Evolutionary conservation across 345 rosid species (phyloP).

Genomic region (Arabidopsis suecica): DNA sequence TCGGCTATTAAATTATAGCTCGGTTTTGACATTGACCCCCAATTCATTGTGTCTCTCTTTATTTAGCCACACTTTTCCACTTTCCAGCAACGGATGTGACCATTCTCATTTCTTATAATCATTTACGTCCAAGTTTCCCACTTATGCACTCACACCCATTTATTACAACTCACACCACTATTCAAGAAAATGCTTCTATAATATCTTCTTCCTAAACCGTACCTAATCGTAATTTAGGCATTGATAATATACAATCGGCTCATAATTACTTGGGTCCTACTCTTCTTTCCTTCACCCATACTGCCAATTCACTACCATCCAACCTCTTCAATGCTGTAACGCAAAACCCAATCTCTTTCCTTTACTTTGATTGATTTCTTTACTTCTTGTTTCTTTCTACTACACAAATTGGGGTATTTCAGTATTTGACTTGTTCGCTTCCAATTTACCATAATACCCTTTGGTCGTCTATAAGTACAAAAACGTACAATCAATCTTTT

Average conservation of each 20-base stretch:
- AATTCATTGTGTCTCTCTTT: conserved; percentile 30
- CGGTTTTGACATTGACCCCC: conserved; percentile 33
- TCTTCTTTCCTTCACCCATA: conserved; percentile 16
- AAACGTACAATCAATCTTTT: conserved; percentile 10
- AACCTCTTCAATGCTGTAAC: conserved; percentile 44
- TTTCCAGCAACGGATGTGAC: conserved; percentile 42
- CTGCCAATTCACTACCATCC: conserved; percentile 38
- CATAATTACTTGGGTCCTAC: conserved; percentile 30
- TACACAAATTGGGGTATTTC: conserved; percentile 27
- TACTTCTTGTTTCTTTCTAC: conserved; percentile 5
- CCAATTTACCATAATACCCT: conserved; percentile 18
- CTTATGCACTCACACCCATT: conserved; percentile 40
- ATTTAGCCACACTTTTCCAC: conserved; percentile 26
- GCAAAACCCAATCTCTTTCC: conserved; percentile 23
- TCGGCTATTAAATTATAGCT: conserved; percentile 15
- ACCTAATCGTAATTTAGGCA: not conserved
- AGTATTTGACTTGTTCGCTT: conserved; percentile 1
- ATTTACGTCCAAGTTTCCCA: conserved; percentile 38
- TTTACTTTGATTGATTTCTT: conserved; percentile 13
- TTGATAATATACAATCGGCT: conserved; percentile 2
- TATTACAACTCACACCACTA: conserved; percentile 8
- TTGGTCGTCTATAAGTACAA: conserved; percentile 26
- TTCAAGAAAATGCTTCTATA: conserved; percentile 16
- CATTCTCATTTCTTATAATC: conserved; percentile 5
- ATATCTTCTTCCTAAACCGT: conserved; percentile 16